Conservation (phyloP, 225 moss, liverwort and hornwort genomes). For the Climacium dendroides region DNA sequence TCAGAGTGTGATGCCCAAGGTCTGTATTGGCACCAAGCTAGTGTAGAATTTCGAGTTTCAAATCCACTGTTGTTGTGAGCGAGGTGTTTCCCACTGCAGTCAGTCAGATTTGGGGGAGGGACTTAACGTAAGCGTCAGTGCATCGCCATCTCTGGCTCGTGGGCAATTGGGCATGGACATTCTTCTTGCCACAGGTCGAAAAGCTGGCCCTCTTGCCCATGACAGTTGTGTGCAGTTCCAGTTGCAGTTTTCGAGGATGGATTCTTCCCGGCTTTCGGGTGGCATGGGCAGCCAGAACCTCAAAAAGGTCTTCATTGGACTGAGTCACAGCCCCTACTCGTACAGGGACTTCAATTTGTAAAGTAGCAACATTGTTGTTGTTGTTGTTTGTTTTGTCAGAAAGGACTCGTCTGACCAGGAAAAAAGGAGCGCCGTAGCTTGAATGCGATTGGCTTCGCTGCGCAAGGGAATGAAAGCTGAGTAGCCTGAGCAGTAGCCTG, state of each 20-base stretch:
- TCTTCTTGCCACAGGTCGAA: not conserved
- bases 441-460: not conserved
- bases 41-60: not conserved
- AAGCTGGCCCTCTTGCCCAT: not conserved
- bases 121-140: no score
- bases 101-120: not conserved
- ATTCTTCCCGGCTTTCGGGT: not conserved
- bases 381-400: not conserved
- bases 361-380: not conserved
- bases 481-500: not conserved
- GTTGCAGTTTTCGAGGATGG: not conserved
- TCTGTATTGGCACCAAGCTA: not conserved
- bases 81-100: not conserved
- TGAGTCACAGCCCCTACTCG: not conserved
- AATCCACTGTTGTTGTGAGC: not conserved
- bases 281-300: not conserved
- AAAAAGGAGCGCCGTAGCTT: not conserved
- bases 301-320: conserved; percentile 5
- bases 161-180: not conserved
- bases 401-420: not conserved
- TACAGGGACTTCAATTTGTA: not conserved
- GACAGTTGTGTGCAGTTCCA: not conserved
- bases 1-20: not conserved
- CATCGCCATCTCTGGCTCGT: not conserved
- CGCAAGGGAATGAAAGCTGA: not conserved